phyloP scores from a whole-genome alignment of 2,329 filamentous ascomycete genomes.

The Trichocomaceae sp. region DNA sequence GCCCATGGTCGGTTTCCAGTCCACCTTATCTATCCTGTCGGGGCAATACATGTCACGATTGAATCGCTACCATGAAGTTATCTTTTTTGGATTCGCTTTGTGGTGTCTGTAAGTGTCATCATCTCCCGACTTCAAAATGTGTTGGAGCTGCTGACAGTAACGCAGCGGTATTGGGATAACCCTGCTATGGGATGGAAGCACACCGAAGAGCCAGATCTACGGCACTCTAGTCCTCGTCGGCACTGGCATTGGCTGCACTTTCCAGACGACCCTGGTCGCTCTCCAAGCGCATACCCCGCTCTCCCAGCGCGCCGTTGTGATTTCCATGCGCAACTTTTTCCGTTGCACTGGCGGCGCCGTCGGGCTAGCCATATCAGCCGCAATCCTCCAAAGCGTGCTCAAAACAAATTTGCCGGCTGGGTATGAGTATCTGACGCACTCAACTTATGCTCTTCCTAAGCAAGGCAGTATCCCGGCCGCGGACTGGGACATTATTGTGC shows the following conservation, averaged over 20 bases:
- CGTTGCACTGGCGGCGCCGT: slow-evolving; percentile 53
- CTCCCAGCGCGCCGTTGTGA: slow-evolving; percentile 55
- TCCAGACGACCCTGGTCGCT: slow-evolving; percentile 51
- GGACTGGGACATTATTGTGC: slow-evolving; percentile 38
- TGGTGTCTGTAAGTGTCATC: slow-evolving; percentile 40
- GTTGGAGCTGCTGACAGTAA: not conserved
- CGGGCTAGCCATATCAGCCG: slow-evolving; percentile 53
- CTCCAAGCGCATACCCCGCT: slow-evolving; percentile 53
- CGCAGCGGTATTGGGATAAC: slow-evolving; percentile 46
- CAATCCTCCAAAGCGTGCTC: slow-evolving; percentile 39
- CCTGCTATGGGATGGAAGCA: slow-evolving; percentile 43
- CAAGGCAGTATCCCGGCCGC: slow-evolving; percentile 22
- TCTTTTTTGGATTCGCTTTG: slow-evolving; percentile 43
- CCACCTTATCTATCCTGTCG: slow-evolving; percentile 32
- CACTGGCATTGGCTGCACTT: slow-evolving; percentile 48
- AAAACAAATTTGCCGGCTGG: slow-evolving; percentile 34
- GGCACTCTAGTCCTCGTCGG: slow-evolving; percentile 48
- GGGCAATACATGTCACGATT: slow-evolving; percentile 53
- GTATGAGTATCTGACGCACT: slow-evolving; percentile 34
- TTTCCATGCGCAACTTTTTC: slow-evolving; percentile 58
- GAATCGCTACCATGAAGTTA: slow-evolving; percentile 54
- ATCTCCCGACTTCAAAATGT: not conserved
- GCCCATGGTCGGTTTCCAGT: slow-evolving; percentile 46
- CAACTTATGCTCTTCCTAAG: slow-evolving; percentile 34
- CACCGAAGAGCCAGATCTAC: slow-evolving; percentile 44